These are phyloP conservation scores for Chlamydomonas schloesseri DNA, from an alignment of 139 green algal genomes.

Conservation along the genomic window DNA sequence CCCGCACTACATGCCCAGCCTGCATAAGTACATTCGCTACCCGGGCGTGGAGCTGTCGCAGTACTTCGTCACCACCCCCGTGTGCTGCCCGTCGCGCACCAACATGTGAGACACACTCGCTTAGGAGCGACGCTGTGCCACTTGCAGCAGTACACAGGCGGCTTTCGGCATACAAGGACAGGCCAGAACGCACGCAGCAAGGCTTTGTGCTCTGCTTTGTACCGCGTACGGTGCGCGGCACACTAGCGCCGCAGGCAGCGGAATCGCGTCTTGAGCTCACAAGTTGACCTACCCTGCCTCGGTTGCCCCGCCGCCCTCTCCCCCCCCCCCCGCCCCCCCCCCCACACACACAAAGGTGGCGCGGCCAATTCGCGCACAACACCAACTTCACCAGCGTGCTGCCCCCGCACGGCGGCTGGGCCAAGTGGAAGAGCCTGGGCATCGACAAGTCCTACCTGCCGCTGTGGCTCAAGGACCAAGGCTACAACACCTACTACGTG, in stretches of 20 bases:
- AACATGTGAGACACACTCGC: slow-evolving; percentile 26
- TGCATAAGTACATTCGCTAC: slow-evolving; percentile 31
- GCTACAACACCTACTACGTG: slow-evolving; percentile 48
- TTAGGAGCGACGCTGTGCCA: too few relatives aligned
- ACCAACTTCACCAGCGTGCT: slow-evolving; percentile 43
- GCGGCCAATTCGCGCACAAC: slow-evolving; percentile 46
- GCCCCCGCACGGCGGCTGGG: slow-evolving; percentile 8
- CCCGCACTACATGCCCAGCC: slow-evolving; percentile 35
- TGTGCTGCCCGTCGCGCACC: slow-evolving; percentile 52
- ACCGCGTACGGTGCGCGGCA: too few relatives aligned
- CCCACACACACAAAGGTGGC: neutral
- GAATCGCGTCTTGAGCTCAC: too few relatives aligned
- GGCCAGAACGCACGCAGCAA: too few relatives aligned
- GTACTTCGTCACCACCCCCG: slow-evolving; percentile 40
- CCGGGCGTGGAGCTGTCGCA: slow-evolving; percentile 32
- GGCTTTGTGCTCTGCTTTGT: too few relatives aligned
- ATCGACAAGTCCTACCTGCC: slow-evolving; percentile 47
- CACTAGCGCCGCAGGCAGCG: too few relatives aligned
- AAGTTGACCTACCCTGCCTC: too few relatives aligned
- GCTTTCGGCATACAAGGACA: too few relatives aligned
- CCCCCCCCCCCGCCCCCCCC: too few relatives aligned
- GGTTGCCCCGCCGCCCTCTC: too few relatives aligned
- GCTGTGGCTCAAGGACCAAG: slow-evolving; percentile 37
- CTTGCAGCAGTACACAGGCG: too few relatives aligned
- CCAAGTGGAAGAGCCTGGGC: slow-evolving; percentile 35